Percentiles rank a stretch among this genome's conserved stretches.
These are phyloP conservation scores for Capsella bursapastoris DNA, from an alignment of 345 rosid genomes.

Conservation along the genomic window DNA sequence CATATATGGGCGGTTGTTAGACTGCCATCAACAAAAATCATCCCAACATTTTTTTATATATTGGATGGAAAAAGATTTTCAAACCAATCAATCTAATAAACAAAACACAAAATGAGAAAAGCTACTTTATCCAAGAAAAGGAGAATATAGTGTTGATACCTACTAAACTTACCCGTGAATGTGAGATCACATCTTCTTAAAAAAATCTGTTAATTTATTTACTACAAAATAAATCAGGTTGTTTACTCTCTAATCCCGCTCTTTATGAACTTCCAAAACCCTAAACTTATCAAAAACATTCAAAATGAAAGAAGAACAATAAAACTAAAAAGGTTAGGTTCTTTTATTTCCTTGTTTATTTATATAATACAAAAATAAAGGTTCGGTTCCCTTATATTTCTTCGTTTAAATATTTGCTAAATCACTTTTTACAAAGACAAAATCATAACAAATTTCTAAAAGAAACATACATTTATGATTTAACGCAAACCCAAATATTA, in stretches of 20 bases:
- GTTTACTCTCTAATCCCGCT: constrained; percentile 22
- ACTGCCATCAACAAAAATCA: too few species aligned
- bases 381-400: not conserved
- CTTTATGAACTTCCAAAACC: constrained; percentile 17
- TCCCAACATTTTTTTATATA: too few species aligned
- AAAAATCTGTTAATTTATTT: not conserved
- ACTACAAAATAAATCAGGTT: not conserved
- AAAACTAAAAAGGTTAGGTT: not conserved
- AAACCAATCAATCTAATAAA: constrained; percentile 8
- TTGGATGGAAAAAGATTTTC: too few species aligned
- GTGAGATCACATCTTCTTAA: not conserved
- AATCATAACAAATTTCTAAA: constrained; percentile 27
- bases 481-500: not conserved
- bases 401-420: not conserved
- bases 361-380: constrained; percentile 9
- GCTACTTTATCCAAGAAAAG: constrained; percentile 16
- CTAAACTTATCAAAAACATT: not conserved
- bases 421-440: constrained; percentile 8
- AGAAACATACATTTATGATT: constrained; percentile 25
- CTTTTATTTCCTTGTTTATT: too few species aligned
- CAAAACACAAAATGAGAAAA: not conserved
- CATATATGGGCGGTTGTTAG: too few species aligned
- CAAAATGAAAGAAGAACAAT: not conserved
- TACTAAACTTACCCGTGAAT: not conserved
- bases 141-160: not conserved